Evolutionary conservation across 768 basidiomycete genomes (phyloP), one percentile per base, ranked within the genome.

Genomic region (Solioccasus polychromus): DNA sequence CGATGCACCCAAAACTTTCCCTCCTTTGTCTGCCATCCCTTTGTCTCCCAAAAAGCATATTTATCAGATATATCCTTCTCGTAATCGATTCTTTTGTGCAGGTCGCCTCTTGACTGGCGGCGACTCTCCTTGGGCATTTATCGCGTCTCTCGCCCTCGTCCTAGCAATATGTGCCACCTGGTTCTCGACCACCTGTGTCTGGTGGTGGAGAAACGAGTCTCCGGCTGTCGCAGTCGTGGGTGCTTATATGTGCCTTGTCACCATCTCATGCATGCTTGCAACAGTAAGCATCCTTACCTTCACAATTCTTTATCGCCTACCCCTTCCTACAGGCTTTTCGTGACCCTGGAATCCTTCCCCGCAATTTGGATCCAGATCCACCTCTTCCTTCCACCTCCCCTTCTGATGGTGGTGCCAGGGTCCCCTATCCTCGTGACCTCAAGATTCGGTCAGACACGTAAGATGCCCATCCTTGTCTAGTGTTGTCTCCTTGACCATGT

Each of bases 261-360:
- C 83, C 15, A 68, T 91, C 17, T 79, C 80, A 10, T 82, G 73
- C 48, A 91, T 94, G 88, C 54, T 89, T 42, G 75, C 81, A 9
- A 89, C 91, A 34, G 87, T 88, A 52, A 57, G 82, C 71, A 7
- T 25, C 39, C 20, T 41, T 43, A 35, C 32, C 20, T 37, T 45
- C 37, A 12, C 17, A 22, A 5, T 14, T 37, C 17, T n/a, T n/a
- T 14, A 18, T 8, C 32, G 32, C 15, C 17, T 20, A 19, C 4
- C 8, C 4, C 52, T 35, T 26, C 26, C 32, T 45, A 42, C 29
- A 87, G 86, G 89, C 91, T 8, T 82, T 81, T 53, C 73, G 78
- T 24, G 88, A 94, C 59, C 86, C 90, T 41, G 95, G 95, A 10
- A 92, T 97, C 42, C 66, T 98, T 19, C 95, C 95, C 11, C 79